Evolutionary conservation across 2,329 filamentous ascomycete species (phyloP).

Genomic region (Conoideocrella luteorostrata): DNA sequence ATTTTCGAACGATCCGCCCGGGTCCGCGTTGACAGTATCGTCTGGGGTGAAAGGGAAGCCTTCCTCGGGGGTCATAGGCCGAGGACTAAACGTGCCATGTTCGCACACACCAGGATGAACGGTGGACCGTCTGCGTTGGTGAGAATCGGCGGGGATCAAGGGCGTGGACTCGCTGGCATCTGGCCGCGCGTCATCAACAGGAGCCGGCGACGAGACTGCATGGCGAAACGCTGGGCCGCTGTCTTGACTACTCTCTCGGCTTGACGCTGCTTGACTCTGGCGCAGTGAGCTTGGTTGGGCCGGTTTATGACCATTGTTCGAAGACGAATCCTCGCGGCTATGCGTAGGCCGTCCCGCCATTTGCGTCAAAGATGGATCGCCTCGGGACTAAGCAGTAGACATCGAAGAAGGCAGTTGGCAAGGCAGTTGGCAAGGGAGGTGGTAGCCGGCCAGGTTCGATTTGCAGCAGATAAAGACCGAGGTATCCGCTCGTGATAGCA

Average conservation of each 20-base stretch:
- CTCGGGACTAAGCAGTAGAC: neutral
- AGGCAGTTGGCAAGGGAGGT: too few relatives aligned
- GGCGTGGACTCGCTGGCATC: slow-evolving; percentile 43
- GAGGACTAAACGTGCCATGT: slow-evolving; percentile 73
- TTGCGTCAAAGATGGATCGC: neutral
- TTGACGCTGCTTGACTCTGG: slow-evolving; percentile 33
- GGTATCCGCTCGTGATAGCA: too few relatives aligned
- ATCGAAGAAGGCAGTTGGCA: neutral
- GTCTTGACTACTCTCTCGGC: slow-evolving; percentile 13
- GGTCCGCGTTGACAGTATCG: slow-evolving; percentile 25
- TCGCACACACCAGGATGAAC: slow-evolving; percentile 45
- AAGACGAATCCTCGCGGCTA: slow-evolving; percentile 21
- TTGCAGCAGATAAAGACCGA: too few relatives aligned
- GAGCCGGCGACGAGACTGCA: slow-evolving; percentile 6
- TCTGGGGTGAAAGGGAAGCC: slow-evolving; percentile 26
- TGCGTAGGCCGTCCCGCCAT: slow-evolving; percentile 23
- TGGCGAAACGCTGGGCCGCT: slow-evolving; percentile 10
- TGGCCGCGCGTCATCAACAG: slow-evolving; percentile 12
- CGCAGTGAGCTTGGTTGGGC: slow-evolving; percentile 39
- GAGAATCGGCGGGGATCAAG: slow-evolving; percentile 30
- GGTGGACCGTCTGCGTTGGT: slow-evolving; percentile 12
- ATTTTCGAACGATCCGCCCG: slow-evolving; percentile 30
- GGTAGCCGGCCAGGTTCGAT: too few relatives aligned
- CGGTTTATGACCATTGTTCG: slow-evolving; percentile 30
- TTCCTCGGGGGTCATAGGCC: slow-evolving; percentile 44